Evolutionary conservation across 2,329 filamentous ascomycete species (phyloP), one percentile per base, ranked within the genome.

Genomic region (Trichoderma hamatum): DNA sequence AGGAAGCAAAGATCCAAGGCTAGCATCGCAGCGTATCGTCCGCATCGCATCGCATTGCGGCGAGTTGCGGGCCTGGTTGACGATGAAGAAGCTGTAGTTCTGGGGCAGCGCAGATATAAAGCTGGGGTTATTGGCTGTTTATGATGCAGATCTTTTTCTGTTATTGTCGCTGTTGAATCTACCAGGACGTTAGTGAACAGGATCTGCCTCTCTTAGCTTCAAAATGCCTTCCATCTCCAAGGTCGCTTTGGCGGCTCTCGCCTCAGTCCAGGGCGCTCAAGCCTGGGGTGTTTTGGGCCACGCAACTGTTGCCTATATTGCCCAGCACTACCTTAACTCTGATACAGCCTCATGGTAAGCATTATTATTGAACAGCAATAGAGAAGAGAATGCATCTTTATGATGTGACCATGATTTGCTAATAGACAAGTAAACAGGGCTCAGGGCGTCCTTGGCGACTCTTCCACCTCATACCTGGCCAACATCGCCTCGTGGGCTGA

Each of bases 261-360:
- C 68, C 21, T 55, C 70, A 9, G 54, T 71, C 24, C 71, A 72
- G 24, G 70, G 71, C 26, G 73, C 55, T 10, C 34, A 69, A 28
- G 81, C 81, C 67, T 83, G 81, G 81, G 81, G 81, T 14, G 75
- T 76, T 9, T 78, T 83, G 70, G 85, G 85, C 70, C 85, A 87
- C 73, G 82, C 83, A 70, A 84, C 85, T 0, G 79, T 87, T n/a
- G 85, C 85, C 24, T 85, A 85, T 74, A 75, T 87, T 54, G 85
- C 85, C 1, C 80, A 80, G 62, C 80, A 84, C 75, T 85, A 84
- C 72, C 80, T 86, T 10, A 70, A 78, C 16, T 65, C 80, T 0
- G 76, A 78, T 13, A 84, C 84, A 0, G 71, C 72, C 19, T 69
- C 70, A 58, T 75, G 73, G 73, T 72, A 28, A 70, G 69, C 34